Conservation (phyloP, 805 yeast species). For the Yamadazyma takamatsuzukensis region DNA sequence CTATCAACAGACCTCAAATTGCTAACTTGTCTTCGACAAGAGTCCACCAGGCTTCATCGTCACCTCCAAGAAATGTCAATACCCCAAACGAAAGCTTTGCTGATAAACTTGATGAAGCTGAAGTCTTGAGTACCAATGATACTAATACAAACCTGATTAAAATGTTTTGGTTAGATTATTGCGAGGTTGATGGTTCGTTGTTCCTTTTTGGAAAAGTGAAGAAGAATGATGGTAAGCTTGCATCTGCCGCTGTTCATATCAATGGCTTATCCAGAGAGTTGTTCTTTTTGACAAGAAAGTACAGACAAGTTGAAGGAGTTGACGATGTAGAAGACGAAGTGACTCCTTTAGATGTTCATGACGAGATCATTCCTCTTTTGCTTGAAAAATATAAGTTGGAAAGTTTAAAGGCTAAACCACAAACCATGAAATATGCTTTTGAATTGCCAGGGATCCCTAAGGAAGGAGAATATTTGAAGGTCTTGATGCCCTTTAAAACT, state of each 20-base stretch:
- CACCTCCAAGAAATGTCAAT: constrained; percentile 19
- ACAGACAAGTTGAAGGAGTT: constrained; percentile 39
- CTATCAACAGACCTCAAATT: constrained; percentile 26
- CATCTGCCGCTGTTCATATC: constrained; percentile 75
- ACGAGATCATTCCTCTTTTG: constrained; percentile 68
- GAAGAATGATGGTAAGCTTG: constrained; percentile 53
- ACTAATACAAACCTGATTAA: constrained; percentile 48
- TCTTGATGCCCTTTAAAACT: constrained; percentile 70
- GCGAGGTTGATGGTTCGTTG: constrained; percentile 68
- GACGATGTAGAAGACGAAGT: constrained; percentile 34
- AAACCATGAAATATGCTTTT: constrained; percentile 79
- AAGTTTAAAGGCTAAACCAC: constrained; percentile 66
- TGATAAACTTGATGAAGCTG: constrained; percentile 29
- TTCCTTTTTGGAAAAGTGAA: constrained; percentile 78
- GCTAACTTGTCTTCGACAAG: constrained; percentile 39
- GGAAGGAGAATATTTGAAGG: constrained; percentile 75
- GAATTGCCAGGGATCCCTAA: constrained; percentile 77
- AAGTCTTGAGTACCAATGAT: constrained; percentile 15
- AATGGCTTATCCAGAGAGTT: constrained; percentile 67
- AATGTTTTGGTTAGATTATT: constrained; percentile 88
- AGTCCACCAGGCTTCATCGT: constrained; percentile 20
- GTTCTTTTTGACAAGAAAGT: constrained; percentile 69
- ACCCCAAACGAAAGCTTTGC: constrained; percentile 19
- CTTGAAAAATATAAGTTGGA: constrained; percentile 60
- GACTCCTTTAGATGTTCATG: constrained; percentile 64